phyloP scores from a whole-genome alignment of 805 yeast species.

The Kodamaea jinghongensis region DNA sequence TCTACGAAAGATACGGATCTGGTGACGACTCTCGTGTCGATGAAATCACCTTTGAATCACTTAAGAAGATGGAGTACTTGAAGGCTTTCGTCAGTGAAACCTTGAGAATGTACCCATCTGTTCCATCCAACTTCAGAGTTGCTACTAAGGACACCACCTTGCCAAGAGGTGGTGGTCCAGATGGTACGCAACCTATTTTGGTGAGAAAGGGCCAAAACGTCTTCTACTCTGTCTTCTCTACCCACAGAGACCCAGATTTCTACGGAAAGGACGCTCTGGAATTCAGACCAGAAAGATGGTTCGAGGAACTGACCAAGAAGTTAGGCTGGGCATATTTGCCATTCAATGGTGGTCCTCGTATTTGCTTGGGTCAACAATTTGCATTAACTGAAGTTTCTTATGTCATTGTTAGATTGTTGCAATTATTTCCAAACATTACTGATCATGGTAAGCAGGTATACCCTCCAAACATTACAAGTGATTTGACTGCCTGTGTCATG shows the following conservation, averaged over 20 bases:
- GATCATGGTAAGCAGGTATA: slow-evolving; percentile 7
- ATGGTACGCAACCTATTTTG: slow-evolving; percentile 20
- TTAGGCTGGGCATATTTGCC: slow-evolving; percentile 38
- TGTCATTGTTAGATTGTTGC: slow-evolving; percentile 27
- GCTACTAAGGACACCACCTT: slow-evolving; percentile 46
- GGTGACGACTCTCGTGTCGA: slow-evolving; percentile 34
- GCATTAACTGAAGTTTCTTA: slow-evolving; percentile 38
- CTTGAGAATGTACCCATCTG: slow-evolving; percentile 51
- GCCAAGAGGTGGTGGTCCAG: slow-evolving; percentile 50
- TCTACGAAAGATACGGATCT: slow-evolving; percentile 30
- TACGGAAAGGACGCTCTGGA: slow-evolving; percentile 35
- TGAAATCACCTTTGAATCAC: slow-evolving; percentile 45
- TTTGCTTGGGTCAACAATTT: slow-evolving; percentile 40
- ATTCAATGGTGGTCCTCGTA: slow-evolving; percentile 39
- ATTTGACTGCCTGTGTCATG: slow-evolving; percentile 28
- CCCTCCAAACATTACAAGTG: slow-evolving; percentile 16
- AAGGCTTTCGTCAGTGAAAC: slow-evolving; percentile 47
- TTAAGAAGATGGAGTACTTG: slow-evolving; percentile 47
- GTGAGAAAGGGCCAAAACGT: slow-evolving; percentile 24
- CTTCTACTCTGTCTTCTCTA: slow-evolving; percentile 18
- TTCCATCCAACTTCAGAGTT: slow-evolving; percentile 47
- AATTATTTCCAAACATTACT: slow-evolving; percentile 28
- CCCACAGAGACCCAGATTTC: slow-evolving; percentile 17
- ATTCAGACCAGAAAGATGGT: slow-evolving; percentile 42
- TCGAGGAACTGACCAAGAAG: slow-evolving; percentile 20